Percentiles rank a stretch among this genome's conserved stretches.
These are phyloP conservation scores for Golovinomyces cichoracearum DNA, from an alignment of 2,329 filamentous ascomycete genomes.

Conservation along the genomic window DNA sequence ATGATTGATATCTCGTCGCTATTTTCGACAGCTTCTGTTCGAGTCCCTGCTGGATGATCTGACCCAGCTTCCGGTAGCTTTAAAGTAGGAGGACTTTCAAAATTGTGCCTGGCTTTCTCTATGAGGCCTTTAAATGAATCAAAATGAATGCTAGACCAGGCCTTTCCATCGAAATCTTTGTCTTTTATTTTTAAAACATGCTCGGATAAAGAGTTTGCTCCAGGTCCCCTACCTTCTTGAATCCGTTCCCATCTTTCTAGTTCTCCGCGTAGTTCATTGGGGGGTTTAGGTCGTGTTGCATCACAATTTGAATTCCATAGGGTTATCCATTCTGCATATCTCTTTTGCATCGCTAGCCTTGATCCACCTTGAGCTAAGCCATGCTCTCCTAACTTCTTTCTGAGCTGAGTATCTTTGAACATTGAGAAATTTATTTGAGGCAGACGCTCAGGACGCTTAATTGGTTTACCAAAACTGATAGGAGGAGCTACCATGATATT, in stretches of 20 bases:
- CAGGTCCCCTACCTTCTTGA: constrained; percentile 35
- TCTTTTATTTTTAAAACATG: constrained; percentile 37
- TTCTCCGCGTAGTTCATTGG: constrained; percentile 47
- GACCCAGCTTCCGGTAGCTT: not conserved
- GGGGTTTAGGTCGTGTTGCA: constrained; percentile 43
- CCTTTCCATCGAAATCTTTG: constrained; percentile 64
- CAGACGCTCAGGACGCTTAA: constrained; percentile 18
- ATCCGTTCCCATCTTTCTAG: constrained; percentile 70
- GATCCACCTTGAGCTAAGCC: constrained; percentile 48
- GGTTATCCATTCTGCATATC: constrained; percentile 84
- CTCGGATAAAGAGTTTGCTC: constrained; percentile 12
- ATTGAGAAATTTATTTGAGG: constrained; percentile 67
- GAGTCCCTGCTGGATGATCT: not conserved
- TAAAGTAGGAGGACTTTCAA: not conserved
- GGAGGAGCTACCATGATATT: not conserved
- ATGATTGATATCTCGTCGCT: not conserved
- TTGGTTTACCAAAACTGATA: constrained; percentile 6
- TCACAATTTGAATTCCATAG: constrained; percentile 96
- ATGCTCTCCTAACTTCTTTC: constrained; percentile 57
- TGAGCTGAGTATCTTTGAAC: constrained; percentile 51
- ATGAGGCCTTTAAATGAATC: constrained; percentile 58
- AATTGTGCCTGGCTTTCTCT: constrained; percentile 32
- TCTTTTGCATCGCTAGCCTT: constrained; percentile 42
- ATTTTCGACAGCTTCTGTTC: not conserved
- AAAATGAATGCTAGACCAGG: constrained; percentile 49